A percentile compares a stretch with the other conserved stretches of the same genome.
These are phyloP conservation scores for Nevesoporus exiguus DNA, from an alignment of 768 basidiomycete species.

Conservation along the genomic window DNA sequence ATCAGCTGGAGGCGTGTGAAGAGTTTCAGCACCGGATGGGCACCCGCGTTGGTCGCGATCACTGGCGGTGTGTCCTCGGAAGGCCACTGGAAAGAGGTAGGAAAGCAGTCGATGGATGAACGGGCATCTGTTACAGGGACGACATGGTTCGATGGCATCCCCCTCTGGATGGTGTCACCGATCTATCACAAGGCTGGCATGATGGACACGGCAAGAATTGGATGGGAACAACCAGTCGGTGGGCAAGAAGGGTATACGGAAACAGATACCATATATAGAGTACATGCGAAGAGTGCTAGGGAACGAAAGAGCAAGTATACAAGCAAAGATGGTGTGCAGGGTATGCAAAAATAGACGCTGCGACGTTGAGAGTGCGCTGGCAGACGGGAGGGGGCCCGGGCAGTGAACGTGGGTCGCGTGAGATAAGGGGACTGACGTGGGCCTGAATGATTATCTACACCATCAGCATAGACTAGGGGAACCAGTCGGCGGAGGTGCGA, in stretches of 20 bases:
- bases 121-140: conserved; percentile 13
- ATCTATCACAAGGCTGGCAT: conserved; percentile 11
- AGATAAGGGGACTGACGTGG: background rate
- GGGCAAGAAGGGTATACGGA: background rate
- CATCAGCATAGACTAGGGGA: too few relatives aligned
- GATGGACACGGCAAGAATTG: background rate
- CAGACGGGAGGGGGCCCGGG: too few relatives aligned
- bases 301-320: conserved; percentile 10
- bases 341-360: conserved; percentile 5
- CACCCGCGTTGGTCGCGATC: conserved; percentile 13
- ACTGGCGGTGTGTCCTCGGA: conserved; percentile 12
- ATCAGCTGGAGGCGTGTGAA: background rate
- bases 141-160: background rate
- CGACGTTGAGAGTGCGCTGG: background rate
- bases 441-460: too few relatives aligned
- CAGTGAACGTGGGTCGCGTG: background rate
- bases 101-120: background rate
- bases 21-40: conserved; percentile 15
- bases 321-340: conserved; percentile 11
- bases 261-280: conserved; percentile 12
- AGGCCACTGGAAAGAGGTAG: background rate
- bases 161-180: background rate
- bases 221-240: background rate
- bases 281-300: background rate
- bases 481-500: background rate